Evolutionary conservation across 257 asterid genomes (phyloP).

Genomic region (Plectranthus barbatus): DNA sequence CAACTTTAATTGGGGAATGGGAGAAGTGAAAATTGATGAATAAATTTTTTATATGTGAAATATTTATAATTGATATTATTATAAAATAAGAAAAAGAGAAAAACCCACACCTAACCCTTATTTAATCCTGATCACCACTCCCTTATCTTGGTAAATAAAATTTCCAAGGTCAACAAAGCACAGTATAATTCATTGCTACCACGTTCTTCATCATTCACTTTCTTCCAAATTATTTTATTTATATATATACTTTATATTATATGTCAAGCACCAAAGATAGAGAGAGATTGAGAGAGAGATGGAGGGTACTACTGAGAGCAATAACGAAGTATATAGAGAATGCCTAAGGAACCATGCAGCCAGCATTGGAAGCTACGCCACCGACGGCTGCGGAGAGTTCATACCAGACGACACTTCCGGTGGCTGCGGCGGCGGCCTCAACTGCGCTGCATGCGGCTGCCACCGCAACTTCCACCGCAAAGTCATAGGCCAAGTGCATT

Average conservation of each 20-base stretch:
- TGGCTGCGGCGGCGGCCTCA: too few species aligned
- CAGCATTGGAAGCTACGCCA: conserved; percentile 70
- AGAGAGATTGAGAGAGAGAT: conserved; percentile 15
- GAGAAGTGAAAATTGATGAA: too few species aligned
- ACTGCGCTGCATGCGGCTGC: conserved; percentile 78
- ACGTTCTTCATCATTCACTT: conserved; percentile 19
- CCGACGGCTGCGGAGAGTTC: conserved; percentile 81
- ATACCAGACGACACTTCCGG: conserved; percentile 24
- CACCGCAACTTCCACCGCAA: too few species aligned
- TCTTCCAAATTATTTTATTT: not conserved
- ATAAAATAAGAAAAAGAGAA: not conserved
- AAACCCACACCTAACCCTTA: not conserved
- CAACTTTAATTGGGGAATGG: too few species aligned
- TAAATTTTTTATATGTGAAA: too few species aligned
- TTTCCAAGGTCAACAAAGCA: conserved; percentile 13
- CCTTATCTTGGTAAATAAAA: not conserved
- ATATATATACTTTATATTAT: conserved; percentile 5
- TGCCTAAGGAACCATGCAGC: conserved; percentile 77
- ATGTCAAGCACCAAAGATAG: not conserved
- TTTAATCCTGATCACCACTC: not conserved
- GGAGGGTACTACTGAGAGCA: conserved; percentile 48
- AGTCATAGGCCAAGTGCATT: conserved; percentile 43
- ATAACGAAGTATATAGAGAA: conserved; percentile 34
- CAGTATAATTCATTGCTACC: conserved; percentile 35
- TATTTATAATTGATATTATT: too few species aligned